Conservation (phyloP, 768 basidiomycete species). For the Kwoniella mangroviensis region DNA sequence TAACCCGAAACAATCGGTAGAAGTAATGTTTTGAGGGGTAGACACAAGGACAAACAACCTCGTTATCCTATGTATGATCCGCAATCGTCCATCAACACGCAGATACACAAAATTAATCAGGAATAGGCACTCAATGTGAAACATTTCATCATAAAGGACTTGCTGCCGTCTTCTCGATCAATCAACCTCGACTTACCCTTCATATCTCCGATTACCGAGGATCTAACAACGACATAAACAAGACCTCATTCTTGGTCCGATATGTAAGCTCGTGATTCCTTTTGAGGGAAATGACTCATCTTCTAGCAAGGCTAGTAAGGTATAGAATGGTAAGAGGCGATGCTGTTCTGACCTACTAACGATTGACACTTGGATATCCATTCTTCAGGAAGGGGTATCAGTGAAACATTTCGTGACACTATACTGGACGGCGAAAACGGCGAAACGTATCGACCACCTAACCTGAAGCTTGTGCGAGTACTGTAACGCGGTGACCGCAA, state of each 20-base stretch:
- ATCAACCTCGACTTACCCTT: not conserved
- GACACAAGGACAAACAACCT: not conserved
- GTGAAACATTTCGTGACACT: no score
- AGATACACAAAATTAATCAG: not conserved
- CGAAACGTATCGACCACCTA: no score
- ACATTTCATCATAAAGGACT: not conserved
- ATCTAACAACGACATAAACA: not conserved
- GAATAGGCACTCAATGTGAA: not conserved
- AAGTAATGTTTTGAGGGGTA: conserved; percentile 1
- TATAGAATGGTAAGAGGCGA: conserved; percentile 21
- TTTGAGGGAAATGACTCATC: conserved; percentile 22
- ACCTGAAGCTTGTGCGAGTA: no score
- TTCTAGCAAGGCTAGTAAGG: not conserved
- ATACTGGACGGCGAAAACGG: no score
- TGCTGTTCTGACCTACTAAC: not conserved
- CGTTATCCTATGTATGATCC: not conserved
- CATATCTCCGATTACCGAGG: not conserved
- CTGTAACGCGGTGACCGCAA: no score
- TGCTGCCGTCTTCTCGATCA: not conserved
- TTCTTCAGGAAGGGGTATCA: no score
- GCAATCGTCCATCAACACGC: not conserved
- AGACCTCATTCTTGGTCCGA: not conserved
- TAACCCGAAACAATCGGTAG: conserved; percentile 1
- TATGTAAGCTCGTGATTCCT: conserved; percentile 4
- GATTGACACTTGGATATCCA: no score